A percentile compares a stretch with the other conserved stretches of the same genome.
These are phyloP conservation scores for Leccinum truebloodii DNA, from an alignment of 768 basidiomycete genomes.

Conservation along the genomic window DNA sequence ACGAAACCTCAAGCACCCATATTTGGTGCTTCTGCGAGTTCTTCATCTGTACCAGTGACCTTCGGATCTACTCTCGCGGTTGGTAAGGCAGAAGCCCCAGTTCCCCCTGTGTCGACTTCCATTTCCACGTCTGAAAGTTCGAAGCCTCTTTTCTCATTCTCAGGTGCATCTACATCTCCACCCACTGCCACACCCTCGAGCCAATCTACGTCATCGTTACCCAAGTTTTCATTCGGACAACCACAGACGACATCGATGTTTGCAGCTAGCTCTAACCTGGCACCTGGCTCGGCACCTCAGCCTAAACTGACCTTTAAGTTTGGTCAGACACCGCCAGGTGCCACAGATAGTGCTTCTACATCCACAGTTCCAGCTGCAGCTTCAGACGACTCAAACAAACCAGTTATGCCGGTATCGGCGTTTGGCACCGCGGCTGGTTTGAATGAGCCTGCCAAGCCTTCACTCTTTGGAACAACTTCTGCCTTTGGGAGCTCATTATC, in stretches of 20 bases:
- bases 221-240: conserved; percentile 32
- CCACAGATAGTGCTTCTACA: conserved; percentile 25
- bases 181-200: conserved; percentile 4
- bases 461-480: conserved; percentile 17
- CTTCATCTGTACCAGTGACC: conserved; percentile 2
- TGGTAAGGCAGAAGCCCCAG: conserved; percentile 9
- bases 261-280: conserved; percentile 5
- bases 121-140: conserved; percentile 4
- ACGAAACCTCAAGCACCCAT: conserved; percentile 20
- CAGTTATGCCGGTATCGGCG: conserved; percentile 24
- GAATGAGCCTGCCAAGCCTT: conserved; percentile 27
- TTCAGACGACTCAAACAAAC: conserved; percentile 26
- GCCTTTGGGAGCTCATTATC: conserved; percentile 25
- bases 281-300: conserved; percentile 14
- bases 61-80: conserved; percentile 13
- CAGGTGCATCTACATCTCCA: conserved; percentile 11
- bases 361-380: conserved; percentile 17
- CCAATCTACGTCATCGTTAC: conserved; percentile 13
- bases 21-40: conserved; percentile 14
- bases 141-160: conserved; percentile 28
- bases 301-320: conserved; percentile 26
- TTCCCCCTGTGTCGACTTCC: neutral
- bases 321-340: conserved; percentile 21
- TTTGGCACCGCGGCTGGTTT: conserved; percentile 18
- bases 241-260: conserved; percentile 9